These are phyloP conservation scores for Saccharomycopsis crataegensis DNA, from an alignment of 1,139 yeast species.

Conservation along the genomic window DNA sequence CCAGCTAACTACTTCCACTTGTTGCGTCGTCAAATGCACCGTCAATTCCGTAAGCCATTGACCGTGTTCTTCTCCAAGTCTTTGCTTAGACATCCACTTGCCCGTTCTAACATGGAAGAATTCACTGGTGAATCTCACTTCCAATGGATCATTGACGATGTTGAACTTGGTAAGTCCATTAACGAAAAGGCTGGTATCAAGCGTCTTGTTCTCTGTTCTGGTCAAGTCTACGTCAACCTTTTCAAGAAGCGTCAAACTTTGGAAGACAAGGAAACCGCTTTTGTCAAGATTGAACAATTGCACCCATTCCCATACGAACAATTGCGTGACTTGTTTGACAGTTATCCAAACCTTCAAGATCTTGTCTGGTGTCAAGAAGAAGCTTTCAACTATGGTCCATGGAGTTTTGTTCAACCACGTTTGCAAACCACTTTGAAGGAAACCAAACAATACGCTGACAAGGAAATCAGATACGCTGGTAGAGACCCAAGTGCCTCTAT, in stretches of 20 bases:
- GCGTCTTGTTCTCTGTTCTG: conserved; percentile 77
- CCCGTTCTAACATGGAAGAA: conserved; percentile 75
- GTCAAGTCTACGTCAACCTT: conserved; percentile 93
- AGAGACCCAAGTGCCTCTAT: conserved; percentile 98
- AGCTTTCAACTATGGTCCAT: conserved; percentile 96
- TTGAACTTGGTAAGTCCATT: conserved; percentile 69
- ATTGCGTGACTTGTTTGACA: conserved; percentile 73
- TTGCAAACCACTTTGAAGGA: conserved; percentile 65
- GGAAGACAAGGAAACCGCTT: conserved; percentile 76
- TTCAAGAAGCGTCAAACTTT: conserved; percentile 78
- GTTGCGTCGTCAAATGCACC: conserved; percentile 98
- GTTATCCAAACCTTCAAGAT: conserved; percentile 79
- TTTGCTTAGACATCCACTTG: conserved; percentile 94
- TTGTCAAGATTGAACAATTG: conserved; percentile 85
- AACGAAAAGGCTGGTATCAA: conserved; percentile 78
- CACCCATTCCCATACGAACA: conserved; percentile 99
- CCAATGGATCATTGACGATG: conserved; percentile 94
- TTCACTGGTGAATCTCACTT: conserved; percentile 89
- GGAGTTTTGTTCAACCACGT: conserved; percentile 77
- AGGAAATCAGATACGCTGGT: conserved; percentile 79
- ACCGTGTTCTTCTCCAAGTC: conserved; percentile 86
- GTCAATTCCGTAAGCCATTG: conserved; percentile 98
- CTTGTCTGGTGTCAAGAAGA: conserved; percentile 98
- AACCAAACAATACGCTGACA: conserved; percentile 41
- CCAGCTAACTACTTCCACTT: conserved; percentile 96